Base-by-base conservation (phyloP, 2,329 filamentous ascomycete species). In the Ophiosphaerella korrae region DNA sequence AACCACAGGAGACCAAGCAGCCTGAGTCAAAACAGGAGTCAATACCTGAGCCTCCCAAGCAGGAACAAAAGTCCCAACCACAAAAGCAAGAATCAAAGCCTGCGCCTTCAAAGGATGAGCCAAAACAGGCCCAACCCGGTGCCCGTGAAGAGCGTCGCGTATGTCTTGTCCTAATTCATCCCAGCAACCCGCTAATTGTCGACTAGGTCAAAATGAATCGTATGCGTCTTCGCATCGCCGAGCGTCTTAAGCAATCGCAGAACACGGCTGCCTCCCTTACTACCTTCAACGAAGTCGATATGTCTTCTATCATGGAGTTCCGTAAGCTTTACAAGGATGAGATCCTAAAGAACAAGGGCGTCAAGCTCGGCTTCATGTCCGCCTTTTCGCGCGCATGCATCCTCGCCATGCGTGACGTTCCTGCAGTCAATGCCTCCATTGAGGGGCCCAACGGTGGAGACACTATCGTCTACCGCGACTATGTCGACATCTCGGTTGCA, bases 311-410 rank as follows among this genome's bases (percentile, higher is more conserved):
- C 42, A 96, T 97, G 88, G 91, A 97, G 57, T 93, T 99, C 81
- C 89, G 94, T 65, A 97, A 96, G 77, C 82, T 92, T 40, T 97
- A 97, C 84, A 97, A 97, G 82, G 93, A 97, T 53, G 92, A 96
- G 52, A 81, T 97, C 18, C 81, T 97, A 50, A 96, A 97, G 84
- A 96, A 93, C 82, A 94, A 90, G 8, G 93, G 92, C 38, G 89
- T 97, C 51, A 99, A 97, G 82, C 88, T 99, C 46, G 94, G 94
- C n/a, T 99, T 97, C 81, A 97, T 99, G 93, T 94, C 92, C 74
- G 93, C 93, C 48, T 99, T 99, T 78, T 90, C 93, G 3, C 89
- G 89, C 58, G 94, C 94, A 41, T 90, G 86, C 65, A 86, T 96
- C 38, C 81, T 97, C 53, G 94, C 94, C 51, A 96, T 97, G 90